Evolutionary conservation across 257 asterid genomes (phyloP).

Genomic region (Nicotiana obtusifolia): DNA sequence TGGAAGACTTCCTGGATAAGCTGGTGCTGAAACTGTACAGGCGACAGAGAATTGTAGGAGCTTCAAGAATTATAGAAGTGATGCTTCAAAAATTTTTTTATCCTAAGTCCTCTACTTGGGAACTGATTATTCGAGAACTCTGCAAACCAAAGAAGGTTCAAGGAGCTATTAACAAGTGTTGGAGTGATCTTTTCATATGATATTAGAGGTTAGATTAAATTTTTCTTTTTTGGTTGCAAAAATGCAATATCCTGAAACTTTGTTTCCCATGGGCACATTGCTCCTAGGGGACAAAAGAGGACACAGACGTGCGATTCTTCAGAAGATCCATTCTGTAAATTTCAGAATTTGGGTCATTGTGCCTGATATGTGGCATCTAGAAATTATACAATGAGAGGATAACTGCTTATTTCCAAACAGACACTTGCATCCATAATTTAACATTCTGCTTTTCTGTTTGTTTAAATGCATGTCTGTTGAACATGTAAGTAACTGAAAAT

Average conservation of each 20-base stretch:
- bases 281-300: not conserved
- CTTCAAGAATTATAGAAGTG: conserved; percentile 57
- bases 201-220: conserved; percentile 12
- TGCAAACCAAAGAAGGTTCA: conserved; percentile 60
- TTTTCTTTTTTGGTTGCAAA: not conserved
- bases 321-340: not conserved
- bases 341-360: not conserved
- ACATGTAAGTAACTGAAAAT: not conserved
- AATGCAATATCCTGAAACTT: not conserved
- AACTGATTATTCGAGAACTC: conserved; percentile 51
- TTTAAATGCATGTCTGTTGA: not conserved
- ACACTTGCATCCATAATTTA: not conserved
- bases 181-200: conserved; percentile 60
- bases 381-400: not conserved
- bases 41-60: conserved; percentile 54
- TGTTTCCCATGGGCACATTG: not conserved
- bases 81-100: conserved; percentile 72
- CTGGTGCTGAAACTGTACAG: conserved; percentile 63
- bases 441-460: not conserved
- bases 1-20: conserved; percentile 71
- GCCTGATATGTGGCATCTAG: not conserved
- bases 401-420: not conserved
- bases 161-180: conserved; percentile 67
- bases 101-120: conserved; percentile 77
- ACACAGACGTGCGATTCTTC: conserved; percentile 1